Percentiles rank a stretch among this genome's conserved stretches.
Conservation (phyloP, 2,329 filamentous ascomycete species). For the Dothiorella sarmentorum region DNA sequence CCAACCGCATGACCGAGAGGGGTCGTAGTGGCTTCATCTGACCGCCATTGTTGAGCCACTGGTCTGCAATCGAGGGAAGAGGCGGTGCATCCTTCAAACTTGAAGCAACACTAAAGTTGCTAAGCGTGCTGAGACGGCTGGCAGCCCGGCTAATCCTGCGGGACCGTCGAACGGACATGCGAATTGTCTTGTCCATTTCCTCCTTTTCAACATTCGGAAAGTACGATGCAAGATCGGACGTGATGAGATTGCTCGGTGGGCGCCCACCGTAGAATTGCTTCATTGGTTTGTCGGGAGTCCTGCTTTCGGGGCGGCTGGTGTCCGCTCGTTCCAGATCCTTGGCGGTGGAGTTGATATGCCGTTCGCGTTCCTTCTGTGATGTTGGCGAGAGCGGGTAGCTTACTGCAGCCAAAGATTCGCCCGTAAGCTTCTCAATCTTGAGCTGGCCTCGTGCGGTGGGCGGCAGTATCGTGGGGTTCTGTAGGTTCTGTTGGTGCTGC, state of each 20-base stretch:
- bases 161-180: conserved; percentile 86
- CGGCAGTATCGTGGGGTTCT: conserved; percentile 51
- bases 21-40: conserved; percentile 52
- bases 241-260: conserved; percentile 95
- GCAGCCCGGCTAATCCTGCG: conserved; percentile 89
- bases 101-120: conserved; percentile 88
- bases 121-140: conserved; percentile 88
- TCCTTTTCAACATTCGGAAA: conserved; percentile 94
- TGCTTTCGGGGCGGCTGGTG: conserved; percentile 30
- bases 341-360: conserved; percentile 55
- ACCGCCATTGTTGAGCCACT: conserved; percentile 66
- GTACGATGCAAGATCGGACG: conserved; percentile 92
- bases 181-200: conserved; percentile 92
- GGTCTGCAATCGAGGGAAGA: conserved; percentile 91
- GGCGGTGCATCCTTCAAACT: conserved; percentile 90
- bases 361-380: conserved; percentile 62
- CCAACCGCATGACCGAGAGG: conserved; percentile 58
- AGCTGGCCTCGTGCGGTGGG: conserved; percentile 74
- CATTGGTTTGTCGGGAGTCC: conserved; percentile 51
- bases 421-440: conserved; percentile 85
- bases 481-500: conserved; percentile 65
- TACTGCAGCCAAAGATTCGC: conserved; percentile 80
- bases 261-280: conserved; percentile 86
- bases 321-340: conserved; percentile 48
- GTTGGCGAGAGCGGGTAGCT: conserved; percentile 84